A percentile compares a stretch with the other conserved stretches of the same genome.
These are phyloP conservation scores for Cymbidium sinense DNA, from an alignment of 106 monocot species.

Conservation along the genomic window DNA sequence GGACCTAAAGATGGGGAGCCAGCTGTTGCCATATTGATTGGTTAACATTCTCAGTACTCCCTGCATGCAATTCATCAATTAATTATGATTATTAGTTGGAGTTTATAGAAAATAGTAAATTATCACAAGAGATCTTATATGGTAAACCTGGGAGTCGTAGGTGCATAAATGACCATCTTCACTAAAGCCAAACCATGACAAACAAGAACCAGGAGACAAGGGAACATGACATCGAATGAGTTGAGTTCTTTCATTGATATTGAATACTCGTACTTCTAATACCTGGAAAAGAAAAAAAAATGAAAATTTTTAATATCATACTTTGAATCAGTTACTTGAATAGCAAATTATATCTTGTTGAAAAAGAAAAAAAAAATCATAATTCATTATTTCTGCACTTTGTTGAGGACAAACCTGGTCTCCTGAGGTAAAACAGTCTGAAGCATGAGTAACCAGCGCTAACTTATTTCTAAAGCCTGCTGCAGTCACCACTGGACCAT, in stretches of 20 bases:
- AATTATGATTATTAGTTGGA: constrained; percentile 11
- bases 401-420: constrained; percentile 50
- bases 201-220: constrained; percentile 56
- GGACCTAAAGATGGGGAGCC: constrained; percentile 97
- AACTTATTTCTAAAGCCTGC: constrained; percentile 63
- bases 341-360: background rate
- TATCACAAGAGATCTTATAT: background rate
- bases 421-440: constrained; percentile 76
- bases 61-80: constrained; percentile 22
- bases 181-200: constrained; percentile 94
- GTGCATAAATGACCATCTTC: constrained; percentile 85
- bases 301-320: background rate
- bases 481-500: constrained; percentile 78
- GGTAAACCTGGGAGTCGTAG: constrained; percentile 76
- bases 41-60: constrained; percentile 68
- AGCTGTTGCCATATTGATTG: constrained; percentile 68
- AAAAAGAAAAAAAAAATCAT: background rate
- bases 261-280: constrained; percentile 67
- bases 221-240: constrained; percentile 53
- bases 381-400: background rate
- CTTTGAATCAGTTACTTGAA: background rate
- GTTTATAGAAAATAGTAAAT: background rate
- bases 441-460: constrained; percentile 86
- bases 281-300: constrained; percentile 45
- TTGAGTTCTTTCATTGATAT: constrained; percentile 50